Conservation (phyloP, 345 rosid species). For the Zanthoxylum bungeanum region DNA sequence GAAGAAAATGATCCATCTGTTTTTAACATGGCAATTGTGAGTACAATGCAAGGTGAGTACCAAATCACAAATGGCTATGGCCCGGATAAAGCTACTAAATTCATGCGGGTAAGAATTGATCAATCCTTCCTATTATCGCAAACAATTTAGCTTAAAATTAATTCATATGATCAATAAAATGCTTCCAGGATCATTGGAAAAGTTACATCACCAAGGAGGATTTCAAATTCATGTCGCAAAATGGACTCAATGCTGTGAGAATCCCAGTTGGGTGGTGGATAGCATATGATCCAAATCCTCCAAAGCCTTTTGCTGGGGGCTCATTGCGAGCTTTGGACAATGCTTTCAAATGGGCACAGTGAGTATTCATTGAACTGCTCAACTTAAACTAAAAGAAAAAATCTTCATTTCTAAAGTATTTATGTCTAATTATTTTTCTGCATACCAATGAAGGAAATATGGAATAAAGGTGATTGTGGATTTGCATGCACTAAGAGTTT, state of each 20-base stretch:
- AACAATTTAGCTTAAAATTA: background rate
- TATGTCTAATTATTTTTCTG: too few species aligned
- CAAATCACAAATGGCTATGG: conserved; percentile 37
- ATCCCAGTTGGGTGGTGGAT: conserved; percentile 44
- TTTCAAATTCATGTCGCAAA: conserved; percentile 30
- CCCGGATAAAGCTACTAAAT: conserved; percentile 23
- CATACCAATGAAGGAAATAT: conserved; percentile 21
- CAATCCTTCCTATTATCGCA: background rate
- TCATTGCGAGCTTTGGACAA: conserved; percentile 28
- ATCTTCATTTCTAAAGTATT: background rate
- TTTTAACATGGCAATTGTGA: conserved; percentile 18
- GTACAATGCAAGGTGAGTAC: conserved; percentile 25
- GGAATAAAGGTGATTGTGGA: conserved; percentile 29
- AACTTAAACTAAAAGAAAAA: too few species aligned
- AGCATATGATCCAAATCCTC: conserved; percentile 28
- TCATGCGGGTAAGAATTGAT: conserved; percentile 20
- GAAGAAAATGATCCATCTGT: conserved; percentile 27
- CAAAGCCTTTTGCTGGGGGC: conserved; percentile 37
- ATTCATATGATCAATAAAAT: background rate
- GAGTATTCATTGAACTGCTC: too few species aligned
- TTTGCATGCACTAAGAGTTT: conserved; percentile 31
- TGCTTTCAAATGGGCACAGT: conserved; percentile 38
- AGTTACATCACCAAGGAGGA: conserved; percentile 30
- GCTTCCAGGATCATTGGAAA: conserved; percentile 28
- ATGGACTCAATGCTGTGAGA: conserved; percentile 34